Percentiles rank a stretch among this genome's conserved stretches.
Conservation (phyloP, 345 rosid species). For the Melaleuca alternifolia region DNA sequence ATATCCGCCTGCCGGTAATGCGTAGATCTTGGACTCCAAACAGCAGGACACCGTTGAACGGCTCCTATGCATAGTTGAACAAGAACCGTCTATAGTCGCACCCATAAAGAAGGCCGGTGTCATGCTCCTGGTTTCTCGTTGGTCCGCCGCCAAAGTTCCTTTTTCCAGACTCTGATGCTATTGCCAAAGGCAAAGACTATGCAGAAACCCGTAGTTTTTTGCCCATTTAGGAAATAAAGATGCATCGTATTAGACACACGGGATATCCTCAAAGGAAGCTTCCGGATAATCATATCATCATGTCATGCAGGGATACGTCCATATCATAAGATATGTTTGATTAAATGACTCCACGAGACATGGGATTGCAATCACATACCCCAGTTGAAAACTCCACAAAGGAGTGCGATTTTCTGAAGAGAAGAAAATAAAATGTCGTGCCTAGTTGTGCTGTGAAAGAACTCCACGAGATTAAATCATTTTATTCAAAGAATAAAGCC, state of each 20-base stretch:
- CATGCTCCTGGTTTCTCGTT: background rate
- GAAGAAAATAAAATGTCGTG: background rate
- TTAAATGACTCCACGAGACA: background rate
- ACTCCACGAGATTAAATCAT: background rate
- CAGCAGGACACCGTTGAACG: constrained; percentile 23
- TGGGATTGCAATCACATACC: background rate
- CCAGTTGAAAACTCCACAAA: background rate
- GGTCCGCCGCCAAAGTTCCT: background rate
- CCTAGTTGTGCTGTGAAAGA: background rate
- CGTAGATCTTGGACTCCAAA: constrained; percentile 12
- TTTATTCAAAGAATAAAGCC: background rate
- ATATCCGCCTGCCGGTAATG: constrained; percentile 1
- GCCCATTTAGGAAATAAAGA: background rate
- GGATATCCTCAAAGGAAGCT: background rate
- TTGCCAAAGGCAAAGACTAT: background rate
- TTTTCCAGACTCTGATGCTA: background rate
- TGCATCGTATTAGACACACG: background rate
- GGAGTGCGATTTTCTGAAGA: background rate
- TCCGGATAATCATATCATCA: background rate
- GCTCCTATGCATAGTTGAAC: constrained; percentile 20
- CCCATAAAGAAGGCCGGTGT: background rate
- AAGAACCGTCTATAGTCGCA: background rate
- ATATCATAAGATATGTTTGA: background rate
- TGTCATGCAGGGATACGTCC: background rate
- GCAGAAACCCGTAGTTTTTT: background rate